Evolutionary conservation across 1,284 basidiomycete species (phyloP).

Genomic region (Malassezia sp.): DNA sequence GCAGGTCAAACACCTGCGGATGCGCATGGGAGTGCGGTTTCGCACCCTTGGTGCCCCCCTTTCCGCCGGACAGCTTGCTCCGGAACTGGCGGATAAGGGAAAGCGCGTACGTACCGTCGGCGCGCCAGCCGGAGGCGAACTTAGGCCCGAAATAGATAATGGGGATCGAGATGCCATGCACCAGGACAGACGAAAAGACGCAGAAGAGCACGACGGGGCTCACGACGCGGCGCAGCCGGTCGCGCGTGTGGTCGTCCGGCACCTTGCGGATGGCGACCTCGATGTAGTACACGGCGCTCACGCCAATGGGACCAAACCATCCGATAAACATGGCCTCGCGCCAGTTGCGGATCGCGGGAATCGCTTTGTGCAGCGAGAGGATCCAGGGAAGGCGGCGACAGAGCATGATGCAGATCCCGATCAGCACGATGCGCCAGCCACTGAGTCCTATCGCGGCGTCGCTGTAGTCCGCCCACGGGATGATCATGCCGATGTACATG

Average conservation of each 20-base stretch:
- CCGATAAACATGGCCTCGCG: constrained; percentile 38
- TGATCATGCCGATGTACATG: constrained; percentile 49
- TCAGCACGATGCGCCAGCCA: constrained; percentile 39
- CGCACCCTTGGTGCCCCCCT: too few species aligned
- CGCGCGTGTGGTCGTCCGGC: constrained; percentile 48
- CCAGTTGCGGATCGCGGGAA: constrained; percentile 31
- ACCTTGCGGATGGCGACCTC: constrained; percentile 50
- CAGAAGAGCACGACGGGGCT: constrained; percentile 52
- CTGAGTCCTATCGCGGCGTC: constrained; percentile 23
- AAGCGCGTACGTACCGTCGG: too few species aligned
- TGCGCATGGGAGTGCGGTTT: too few species aligned
- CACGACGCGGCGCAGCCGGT: constrained; percentile 47
- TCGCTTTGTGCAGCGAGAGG: constrained; percentile 26
- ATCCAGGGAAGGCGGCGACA: constrained; percentile 42
- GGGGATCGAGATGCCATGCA: constrained; percentile 48
- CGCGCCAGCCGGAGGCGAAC: too few species aligned
- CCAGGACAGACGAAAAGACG: constrained; percentile 50
- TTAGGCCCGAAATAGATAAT: constrained; percentile 37
- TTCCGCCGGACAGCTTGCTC: too few species aligned
- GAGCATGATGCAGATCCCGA: constrained; percentile 32
- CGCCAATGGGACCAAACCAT: constrained; percentile 45
- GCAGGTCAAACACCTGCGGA: too few species aligned
- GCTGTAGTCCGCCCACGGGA: constrained; percentile 36
- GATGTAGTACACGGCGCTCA: constrained; percentile 50
- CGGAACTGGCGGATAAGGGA: too few species aligned